Conservation (phyloP, 148 eudicot genomes). For the Polygonum aviculare region DNA sequence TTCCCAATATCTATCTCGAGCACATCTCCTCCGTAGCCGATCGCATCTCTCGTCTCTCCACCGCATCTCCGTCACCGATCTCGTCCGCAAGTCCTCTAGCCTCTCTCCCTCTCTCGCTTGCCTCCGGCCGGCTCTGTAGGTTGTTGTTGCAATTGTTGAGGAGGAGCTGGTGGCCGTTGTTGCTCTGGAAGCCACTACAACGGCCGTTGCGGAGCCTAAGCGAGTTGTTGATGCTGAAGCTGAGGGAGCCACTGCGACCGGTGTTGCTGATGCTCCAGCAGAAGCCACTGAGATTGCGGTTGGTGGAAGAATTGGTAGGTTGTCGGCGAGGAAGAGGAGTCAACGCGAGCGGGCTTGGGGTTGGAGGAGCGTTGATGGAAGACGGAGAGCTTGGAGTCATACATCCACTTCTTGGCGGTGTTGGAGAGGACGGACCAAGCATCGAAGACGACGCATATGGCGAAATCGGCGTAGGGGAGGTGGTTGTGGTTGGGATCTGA, state of each 20-base stretch:
- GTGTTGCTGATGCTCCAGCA: conserved; percentile 2
- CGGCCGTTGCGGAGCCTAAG: conserved; percentile 10
- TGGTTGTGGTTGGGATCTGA: conserved; percentile 48
- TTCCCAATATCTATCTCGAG: too few species aligned
- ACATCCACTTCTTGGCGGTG: conserved; percentile 44
- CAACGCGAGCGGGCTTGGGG: conserved; percentile 11
- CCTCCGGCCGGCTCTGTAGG: neutral
- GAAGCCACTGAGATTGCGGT: neutral
- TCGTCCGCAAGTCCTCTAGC: too few species aligned
- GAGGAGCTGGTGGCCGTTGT: conserved; percentile 1
- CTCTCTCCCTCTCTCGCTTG: too few species aligned
- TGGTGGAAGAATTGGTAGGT: conserved; percentile 33
- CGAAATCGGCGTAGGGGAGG: conserved; percentile 56
- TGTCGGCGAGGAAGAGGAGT: conserved; percentile 14
- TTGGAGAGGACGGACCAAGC: conserved; percentile 75
- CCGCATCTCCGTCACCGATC: too few species aligned
- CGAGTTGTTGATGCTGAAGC: conserved; percentile 12
- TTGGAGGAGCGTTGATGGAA: conserved; percentile 14
- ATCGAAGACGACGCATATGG: conserved; percentile 47
- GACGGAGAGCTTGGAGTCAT: conserved; percentile 37
- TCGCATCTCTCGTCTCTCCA: too few species aligned
- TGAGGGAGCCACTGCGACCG: conserved; percentile 16
- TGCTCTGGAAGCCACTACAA: conserved; percentile 7
- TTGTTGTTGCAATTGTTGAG: neutral
- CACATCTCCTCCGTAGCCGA: too few species aligned